Base-by-base conservation (phyloP, 2,329 filamentous ascomycete genomes). In the Xylariaceae sp. region DNA sequence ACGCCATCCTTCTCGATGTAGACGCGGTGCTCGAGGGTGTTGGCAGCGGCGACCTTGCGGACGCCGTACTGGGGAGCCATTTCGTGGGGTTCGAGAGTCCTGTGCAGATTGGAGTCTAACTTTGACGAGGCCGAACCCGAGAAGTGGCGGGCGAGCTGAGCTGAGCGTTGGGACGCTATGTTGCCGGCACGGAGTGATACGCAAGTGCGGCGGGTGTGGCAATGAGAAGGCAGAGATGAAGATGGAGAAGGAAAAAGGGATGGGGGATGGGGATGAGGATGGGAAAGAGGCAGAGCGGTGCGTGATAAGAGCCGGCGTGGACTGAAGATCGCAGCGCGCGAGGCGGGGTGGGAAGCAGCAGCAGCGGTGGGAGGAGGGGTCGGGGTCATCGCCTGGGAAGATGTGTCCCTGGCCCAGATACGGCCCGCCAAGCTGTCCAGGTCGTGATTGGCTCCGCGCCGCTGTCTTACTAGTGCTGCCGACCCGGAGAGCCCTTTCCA, bases 1-100 rank as follows among this genome's bases (percentile, higher is more conserved):
- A 89, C 79, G 78, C 93, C 94, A 88, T 97, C 90, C 81, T 96
- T 92, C 83, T 99, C 93, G 71, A 97, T 86, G 84, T 88, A 99
- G 77, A 97, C 87, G 71, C 94, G 90, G 84, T 96, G 91, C 81
- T 97, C 92, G 72, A 96, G 81, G 66, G 94, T 97, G 82, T 97
- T 88, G 68, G 90, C 84, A 68, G 89, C 85, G 67, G 82, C 94
- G 71, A 96, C 81, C 83, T 95, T 97, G 79, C 92, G 88, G 71
- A 88, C 75, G 69, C 80, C 81, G 80, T 90, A 99, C 60, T 74
- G 72, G 57, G 83, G 81, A 59, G 83, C 73, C 78, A 87, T 85
- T 67, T 75, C 79, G 65, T 62, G 59, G n/a, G 31, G 31, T 12
- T 45, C 53, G 46, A 45, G 38, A 16, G 55, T 22, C 10, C 55